Conservation (phyloP, 1,284 basidiomycete species). For the Cryptococcus maquisensis region DNA sequence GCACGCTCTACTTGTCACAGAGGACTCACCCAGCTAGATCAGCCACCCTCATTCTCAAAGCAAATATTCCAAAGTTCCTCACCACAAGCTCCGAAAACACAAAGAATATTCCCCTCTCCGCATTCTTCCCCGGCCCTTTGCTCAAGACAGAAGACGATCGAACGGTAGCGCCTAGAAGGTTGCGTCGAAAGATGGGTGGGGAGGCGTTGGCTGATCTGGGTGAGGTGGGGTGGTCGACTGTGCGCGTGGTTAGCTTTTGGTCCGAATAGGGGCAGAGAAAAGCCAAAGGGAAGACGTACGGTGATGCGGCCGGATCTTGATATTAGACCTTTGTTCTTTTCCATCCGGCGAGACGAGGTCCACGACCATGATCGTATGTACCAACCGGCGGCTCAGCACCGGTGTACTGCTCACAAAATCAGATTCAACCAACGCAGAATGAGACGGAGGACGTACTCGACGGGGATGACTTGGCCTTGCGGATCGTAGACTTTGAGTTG, state of each 20-base stretch:
- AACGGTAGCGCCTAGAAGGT: slow-evolving; percentile 9
- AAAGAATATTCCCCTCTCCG: slow-evolving; percentile 9
- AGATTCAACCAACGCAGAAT: neutral
- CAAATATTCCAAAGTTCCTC: slow-evolving; percentile 8
- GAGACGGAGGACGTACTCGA: slow-evolving; percentile 3
- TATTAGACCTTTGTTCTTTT: neutral
- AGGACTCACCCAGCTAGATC: slow-evolving; percentile 12
- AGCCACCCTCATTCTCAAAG: slow-evolving; percentile 4
- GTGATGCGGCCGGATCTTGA: neutral
- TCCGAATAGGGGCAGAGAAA: too few relatives aligned
- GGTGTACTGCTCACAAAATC: slow-evolving; percentile 1
- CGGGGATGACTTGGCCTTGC: neutral
- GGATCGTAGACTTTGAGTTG: slow-evolving; percentile 5
- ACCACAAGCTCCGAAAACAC: slow-evolving; percentile 12
- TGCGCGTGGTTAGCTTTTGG: neutral
- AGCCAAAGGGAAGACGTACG: neutral
- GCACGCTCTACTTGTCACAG: neutral
- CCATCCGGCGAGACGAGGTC: slow-evolving; percentile 14
- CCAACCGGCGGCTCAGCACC: slow-evolving; percentile 2
- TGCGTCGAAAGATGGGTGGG: neutral
- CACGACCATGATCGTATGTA: slow-evolving; percentile 12
- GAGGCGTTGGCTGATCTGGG: neutral
- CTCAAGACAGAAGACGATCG: neutral
- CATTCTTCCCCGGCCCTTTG: neutral
- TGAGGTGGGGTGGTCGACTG: neutral